Conservation (phyloP, 257 asterid genomes). For the Avicennia marina region DNA sequence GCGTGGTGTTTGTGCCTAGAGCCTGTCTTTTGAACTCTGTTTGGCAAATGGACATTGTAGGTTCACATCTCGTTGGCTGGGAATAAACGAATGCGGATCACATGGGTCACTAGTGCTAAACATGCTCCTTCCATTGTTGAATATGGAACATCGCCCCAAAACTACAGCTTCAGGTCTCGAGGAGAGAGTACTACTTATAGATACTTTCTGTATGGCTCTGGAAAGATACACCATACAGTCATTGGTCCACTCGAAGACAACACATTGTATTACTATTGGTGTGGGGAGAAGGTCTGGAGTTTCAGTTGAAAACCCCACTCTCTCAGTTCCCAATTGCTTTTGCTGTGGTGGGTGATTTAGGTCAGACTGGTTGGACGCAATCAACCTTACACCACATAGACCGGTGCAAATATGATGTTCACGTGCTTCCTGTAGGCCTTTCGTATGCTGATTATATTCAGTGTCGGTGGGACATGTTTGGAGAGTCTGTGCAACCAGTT, state of each 20-base stretch:
- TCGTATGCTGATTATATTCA: constrained; percentile 90
- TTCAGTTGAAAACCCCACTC: constrained; percentile 83
- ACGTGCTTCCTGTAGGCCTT: constrained; percentile 90
- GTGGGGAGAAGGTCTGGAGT: constrained; percentile 84
- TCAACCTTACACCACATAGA: constrained; percentile 79
- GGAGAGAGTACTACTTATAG: constrained; percentile 65
- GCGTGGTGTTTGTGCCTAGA: neutral
- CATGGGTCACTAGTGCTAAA: constrained; percentile 64
- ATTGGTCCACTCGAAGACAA: constrained; percentile 69
- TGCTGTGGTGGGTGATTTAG: constrained; percentile 94
- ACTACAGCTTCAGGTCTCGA: constrained; percentile 40
- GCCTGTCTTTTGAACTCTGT: neutral
- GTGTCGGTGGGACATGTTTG: constrained; percentile 84
- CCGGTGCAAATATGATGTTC: constrained; percentile 66
- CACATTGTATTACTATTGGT: constrained; percentile 64
- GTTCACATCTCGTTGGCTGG: constrained; percentile 97
- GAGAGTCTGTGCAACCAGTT: constrained; percentile 86
- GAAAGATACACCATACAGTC: constrained; percentile 74
- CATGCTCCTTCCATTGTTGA: constrained; percentile 62
- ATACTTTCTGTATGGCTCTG: constrained; percentile 64
- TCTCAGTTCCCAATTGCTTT: constrained; percentile 77
- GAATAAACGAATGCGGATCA: constrained; percentile 55
- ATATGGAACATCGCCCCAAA: constrained; percentile 64
- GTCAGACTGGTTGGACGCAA: constrained; percentile 93
- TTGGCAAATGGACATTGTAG: constrained; percentile 28